These are phyloP conservation scores for Talaromyces piceae DNA, from an alignment of 2,329 filamentous ascomycete species.

Conservation along the genomic window DNA sequence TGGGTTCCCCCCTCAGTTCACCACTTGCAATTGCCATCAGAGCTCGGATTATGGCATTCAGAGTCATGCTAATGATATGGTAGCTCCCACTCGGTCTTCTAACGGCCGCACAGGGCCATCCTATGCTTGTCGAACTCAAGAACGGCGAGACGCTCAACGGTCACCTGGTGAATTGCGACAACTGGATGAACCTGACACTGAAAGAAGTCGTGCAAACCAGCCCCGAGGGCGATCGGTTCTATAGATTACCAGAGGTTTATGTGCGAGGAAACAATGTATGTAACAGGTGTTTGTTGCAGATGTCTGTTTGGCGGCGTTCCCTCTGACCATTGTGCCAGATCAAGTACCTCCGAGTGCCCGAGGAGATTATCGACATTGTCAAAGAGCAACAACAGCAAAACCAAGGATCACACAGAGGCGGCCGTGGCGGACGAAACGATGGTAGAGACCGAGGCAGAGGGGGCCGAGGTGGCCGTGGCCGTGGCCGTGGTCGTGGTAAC, in stretches of 20 bases:
- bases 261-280: conserved; percentile 94
- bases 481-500: conserved; percentile 35
- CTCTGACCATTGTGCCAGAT: conserved; percentile 53
- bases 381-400: conserved; percentile 78
- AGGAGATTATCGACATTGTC: conserved; percentile 91
- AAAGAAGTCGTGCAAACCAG: conserved; percentile 97
- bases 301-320: not conserved
- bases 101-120: conserved; percentile 92
- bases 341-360: conserved; percentile 93
- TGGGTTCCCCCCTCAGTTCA: not conserved
- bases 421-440: conserved; percentile 32
- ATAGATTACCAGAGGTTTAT: conserved; percentile 86
- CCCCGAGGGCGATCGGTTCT: conserved; percentile 89
- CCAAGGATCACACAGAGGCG: conserved; percentile 42
- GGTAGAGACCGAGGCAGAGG: conserved; percentile 34
- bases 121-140: conserved; percentile 96
- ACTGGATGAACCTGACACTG: conserved; percentile 98
- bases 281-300: conserved; percentile 13
- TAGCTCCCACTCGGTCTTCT: conserved; percentile 62
- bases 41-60: not conserved
- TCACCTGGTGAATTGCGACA: conserved; percentile 92
- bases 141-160: conserved; percentile 97
- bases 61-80: not conserved
- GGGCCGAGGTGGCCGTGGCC: conserved; percentile 37
- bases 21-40: not conserved